phyloP scores from a whole-genome alignment of 2,329 filamentous ascomycete genomes.

The Metarhizium robertsii region DNA sequence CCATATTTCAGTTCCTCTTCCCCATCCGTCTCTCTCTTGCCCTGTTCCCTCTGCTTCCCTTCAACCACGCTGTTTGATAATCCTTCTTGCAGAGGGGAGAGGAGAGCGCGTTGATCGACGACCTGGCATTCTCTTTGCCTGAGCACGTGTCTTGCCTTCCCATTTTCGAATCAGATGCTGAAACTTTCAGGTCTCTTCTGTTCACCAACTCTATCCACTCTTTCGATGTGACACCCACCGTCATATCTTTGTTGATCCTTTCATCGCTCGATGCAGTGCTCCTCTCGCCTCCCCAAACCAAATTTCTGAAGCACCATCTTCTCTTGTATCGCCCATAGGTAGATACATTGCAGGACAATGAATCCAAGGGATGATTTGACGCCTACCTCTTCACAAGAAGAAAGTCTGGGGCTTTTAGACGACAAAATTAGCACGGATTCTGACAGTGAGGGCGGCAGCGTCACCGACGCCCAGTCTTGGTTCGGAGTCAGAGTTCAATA shows the following conservation, averaged over 20 bases:
- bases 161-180: background rate
- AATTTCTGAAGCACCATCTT: background rate
- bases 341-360: constrained; percentile 26
- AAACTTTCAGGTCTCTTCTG: background rate
- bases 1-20: background rate
- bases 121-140: background rate
- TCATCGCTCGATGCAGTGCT: no score
- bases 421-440: constrained; percentile 32
- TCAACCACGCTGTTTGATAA: background rate
- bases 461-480: constrained; percentile 28
- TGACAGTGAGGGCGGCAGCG: constrained; percentile 30
- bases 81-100: background rate
- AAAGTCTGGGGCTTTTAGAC: constrained; percentile 36
- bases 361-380: constrained; percentile 26
- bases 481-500: constrained; percentile 14
- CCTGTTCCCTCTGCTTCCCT: background rate
- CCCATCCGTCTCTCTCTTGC: background rate
- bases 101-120: background rate
- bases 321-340: background rate
- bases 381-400: constrained; percentile 28
- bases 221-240: background rate
- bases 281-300: no score
- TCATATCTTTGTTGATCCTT: background rate
- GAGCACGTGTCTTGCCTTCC: background rate
- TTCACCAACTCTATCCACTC: background rate